phyloP scores from a whole-genome alignment of 352 stramenopile species.

The Globisporangium emineosum region DNA sequence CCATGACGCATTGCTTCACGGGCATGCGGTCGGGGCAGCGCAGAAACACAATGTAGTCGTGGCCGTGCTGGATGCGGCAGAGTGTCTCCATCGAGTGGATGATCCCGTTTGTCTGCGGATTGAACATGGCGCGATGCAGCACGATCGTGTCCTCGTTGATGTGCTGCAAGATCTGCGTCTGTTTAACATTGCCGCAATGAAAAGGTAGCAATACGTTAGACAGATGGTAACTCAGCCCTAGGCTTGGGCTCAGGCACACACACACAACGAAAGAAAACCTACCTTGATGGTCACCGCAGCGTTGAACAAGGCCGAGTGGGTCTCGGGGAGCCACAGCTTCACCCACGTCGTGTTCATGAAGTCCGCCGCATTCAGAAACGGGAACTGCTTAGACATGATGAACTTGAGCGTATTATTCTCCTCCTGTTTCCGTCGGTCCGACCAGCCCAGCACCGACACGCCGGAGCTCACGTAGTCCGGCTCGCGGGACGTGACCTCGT shows the following conservation, averaged over 20 bases:
- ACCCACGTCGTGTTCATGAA: slow-evolving; percentile 31
- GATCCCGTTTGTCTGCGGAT: slow-evolving; percentile 29
- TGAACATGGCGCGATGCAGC: slow-evolving; percentile 36
- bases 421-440: slow-evolving; percentile 14
- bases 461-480: slow-evolving; percentile 27
- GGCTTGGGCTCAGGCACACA: not conserved
- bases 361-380: slow-evolving; percentile 10
- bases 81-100: slow-evolving; percentile 32
- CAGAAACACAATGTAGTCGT: slow-evolving; percentile 31
- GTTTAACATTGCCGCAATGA: not conserved
- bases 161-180: slow-evolving; percentile 31
- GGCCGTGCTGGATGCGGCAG: slow-evolving; percentile 26
- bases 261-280: not conserved
- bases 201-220: not conserved
- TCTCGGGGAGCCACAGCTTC: slow-evolving; percentile 21
- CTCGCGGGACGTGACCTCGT: slow-evolving; percentile 20
- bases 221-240: not conserved
- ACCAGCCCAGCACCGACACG: slow-evolving; percentile 16
- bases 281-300: slow-evolving; percentile 26
- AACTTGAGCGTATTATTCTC: slow-evolving; percentile 17
- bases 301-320: slow-evolving; percentile 32
- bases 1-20: slow-evolving; percentile 20
- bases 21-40: slow-evolving; percentile 24
- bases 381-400: slow-evolving; percentile 20
- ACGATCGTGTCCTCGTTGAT: slow-evolving; percentile 36